Evolutionary conservation across 805 yeast species (phyloP).

Genomic region (Pichia ethanolica): DNA sequence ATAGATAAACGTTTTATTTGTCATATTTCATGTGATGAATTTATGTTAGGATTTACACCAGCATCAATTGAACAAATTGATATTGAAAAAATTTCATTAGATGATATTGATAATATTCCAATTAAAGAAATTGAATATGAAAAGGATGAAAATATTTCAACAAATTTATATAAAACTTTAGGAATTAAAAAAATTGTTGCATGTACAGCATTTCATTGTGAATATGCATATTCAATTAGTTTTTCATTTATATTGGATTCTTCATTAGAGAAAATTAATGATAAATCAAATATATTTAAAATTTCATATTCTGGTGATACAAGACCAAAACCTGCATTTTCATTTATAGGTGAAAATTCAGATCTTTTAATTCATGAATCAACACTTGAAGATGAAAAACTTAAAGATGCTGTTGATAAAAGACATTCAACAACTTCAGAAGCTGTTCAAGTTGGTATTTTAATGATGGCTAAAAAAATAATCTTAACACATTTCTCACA

Average conservation of each 20-base stretch:
- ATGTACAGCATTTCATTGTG: slow-evolving; percentile 79
- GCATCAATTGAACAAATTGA: slow-evolving; percentile 22
- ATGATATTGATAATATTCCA: slow-evolving; percentile 15
- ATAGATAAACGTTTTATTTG: slow-evolving; percentile 14
- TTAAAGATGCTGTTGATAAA: slow-evolving; percentile 72
- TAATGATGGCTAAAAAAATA: slow-evolving; percentile 65
- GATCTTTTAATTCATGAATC: slow-evolving; percentile 90
- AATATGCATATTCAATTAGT: slow-evolving; percentile 65
- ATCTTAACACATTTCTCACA: slow-evolving; percentile 90
- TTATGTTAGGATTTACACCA: slow-evolving; percentile 14
- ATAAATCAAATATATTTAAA: slow-evolving; percentile 37
- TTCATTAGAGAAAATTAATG: not conserved
- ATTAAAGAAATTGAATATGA: slow-evolving; percentile 5
- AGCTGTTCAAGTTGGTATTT: slow-evolving; percentile 62
- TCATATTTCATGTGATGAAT: slow-evolving; percentile 27
- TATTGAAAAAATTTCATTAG: slow-evolving; percentile 13
- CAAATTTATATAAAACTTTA: slow-evolving; percentile 33
- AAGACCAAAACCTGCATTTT: slow-evolving; percentile 64
- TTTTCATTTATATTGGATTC: slow-evolving; percentile 36
- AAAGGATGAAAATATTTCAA: slow-evolving; percentile 2
- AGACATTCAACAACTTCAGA: slow-evolving; percentile 86
- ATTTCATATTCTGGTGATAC: slow-evolving; percentile 94
- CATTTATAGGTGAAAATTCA: slow-evolving; percentile 52
- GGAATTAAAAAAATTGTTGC: slow-evolving; percentile 42
- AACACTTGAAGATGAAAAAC: slow-evolving; percentile 73